Base-by-base conservation (phyloP, 345 rosid genomes). In the Cochlearia excelsa region DNA sequence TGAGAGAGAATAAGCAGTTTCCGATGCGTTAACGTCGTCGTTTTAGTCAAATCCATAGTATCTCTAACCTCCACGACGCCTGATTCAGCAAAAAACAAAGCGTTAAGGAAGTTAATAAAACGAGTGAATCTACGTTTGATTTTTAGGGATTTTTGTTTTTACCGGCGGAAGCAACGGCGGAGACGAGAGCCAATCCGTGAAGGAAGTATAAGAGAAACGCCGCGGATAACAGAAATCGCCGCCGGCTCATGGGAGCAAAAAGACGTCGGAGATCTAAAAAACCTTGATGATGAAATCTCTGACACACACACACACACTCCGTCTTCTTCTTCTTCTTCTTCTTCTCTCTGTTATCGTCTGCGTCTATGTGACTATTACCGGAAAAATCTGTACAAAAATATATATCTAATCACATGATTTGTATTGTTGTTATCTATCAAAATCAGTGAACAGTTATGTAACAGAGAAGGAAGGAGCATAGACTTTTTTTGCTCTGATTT, bases 1-100 rank as follows among this genome's bases (percentile, higher is more conserved):
- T 43, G 56, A 68, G 67, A 68, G 47, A 46, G 72, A 51, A 23
- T 66, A 48, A 80, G 87, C 58, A 83, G 77, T 66, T 80, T 88
- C 60, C 93, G 85, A 57, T 82, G 82, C 10, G 50, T n/a, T 51
- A 8, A 56, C 57, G 48, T 30, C 69, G 61, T 45, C 59, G 60
- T 38, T 30, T 59, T 30, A 16, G 30, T 67, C 44, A 23, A 59
- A 6, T 44, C 49, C 33, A 52, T 5, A 33, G 45, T 6, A 30
- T 26, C 66, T 30, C 48, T 40, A 59, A 51, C 7, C 54, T 68
- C 65, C 27, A 46, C 9, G 9, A 46, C 9, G 9, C 54, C 72
- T 68, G 60, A 43, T 50, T 26, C 42, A 39, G 7, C 38, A 26
- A 37, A 1, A 4, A 52, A 1, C 3, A 39, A 27, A 37, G 35